phyloP scores from a whole-genome alignment of 345 rosid genomes.

The Corymbia maculata region DNA sequence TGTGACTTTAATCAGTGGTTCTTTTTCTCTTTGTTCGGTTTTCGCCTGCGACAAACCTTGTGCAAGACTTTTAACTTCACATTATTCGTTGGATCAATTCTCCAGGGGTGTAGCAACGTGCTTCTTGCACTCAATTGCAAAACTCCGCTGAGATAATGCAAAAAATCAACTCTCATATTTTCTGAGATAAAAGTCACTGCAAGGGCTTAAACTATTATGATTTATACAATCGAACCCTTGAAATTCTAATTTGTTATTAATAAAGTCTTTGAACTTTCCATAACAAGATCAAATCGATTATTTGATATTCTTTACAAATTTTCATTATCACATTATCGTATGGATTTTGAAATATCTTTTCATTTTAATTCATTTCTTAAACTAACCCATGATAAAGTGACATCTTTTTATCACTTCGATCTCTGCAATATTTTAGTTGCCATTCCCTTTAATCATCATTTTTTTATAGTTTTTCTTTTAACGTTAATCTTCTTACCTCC shows the following conservation, averaged over 20 bases:
- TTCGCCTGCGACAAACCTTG: neutral
- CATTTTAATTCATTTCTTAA: neutral
- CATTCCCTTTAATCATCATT: no score
- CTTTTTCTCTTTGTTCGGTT: neutral
- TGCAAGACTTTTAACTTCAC: neutral
- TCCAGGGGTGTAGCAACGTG: neutral
- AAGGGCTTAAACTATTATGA: neutral
- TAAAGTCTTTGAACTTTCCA: neutral
- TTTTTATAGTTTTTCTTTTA: no score
- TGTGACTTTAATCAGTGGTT: neutral
- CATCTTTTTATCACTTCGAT: no score
- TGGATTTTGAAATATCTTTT: neutral
- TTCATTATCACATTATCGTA: neutral
- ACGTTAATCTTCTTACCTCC: neutral
- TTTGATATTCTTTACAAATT: neutral
- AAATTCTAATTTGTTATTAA: neutral
- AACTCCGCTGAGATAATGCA: neutral
- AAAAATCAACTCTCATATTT: neutral
- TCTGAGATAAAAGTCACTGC: neutral
- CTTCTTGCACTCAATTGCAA: neutral
- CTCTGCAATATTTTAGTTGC: no score
- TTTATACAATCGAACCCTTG: no score
- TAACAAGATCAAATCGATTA: no score
- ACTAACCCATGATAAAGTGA: neutral
- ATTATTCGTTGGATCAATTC: neutral